Conservation (phyloP, 1,139 yeast genomes). For the Yamadazyma diospyri region DNA sequence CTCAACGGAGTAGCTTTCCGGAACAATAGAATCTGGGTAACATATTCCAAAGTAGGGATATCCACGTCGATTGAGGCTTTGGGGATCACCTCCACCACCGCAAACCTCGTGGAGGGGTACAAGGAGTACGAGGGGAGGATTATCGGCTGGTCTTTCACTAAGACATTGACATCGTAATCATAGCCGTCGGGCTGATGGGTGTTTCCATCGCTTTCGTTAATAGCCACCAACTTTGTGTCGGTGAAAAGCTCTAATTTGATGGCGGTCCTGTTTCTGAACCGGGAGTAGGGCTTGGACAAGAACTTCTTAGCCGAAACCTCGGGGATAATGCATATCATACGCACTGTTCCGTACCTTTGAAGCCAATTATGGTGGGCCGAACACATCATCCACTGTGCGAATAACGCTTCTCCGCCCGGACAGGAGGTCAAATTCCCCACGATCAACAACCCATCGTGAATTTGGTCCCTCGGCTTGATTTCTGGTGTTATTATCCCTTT, state of each 20-base stretch:
- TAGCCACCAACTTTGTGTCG: conserved; percentile 49
- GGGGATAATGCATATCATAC: conserved; percentile 64
- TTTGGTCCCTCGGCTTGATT: conserved; percentile 35
- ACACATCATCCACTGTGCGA: conserved; percentile 77
- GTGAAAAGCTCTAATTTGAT: conserved; percentile 60
- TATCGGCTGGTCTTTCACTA: conserved; percentile 39
- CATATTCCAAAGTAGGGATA: conserved; percentile 61
- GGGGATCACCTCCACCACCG: conserved; percentile 62
- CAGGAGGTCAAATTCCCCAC: conserved; percentile 56
- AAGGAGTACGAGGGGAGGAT: conserved; percentile 22
- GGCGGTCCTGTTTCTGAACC: conserved; percentile 53
- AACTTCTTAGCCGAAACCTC: conserved; percentile 60
- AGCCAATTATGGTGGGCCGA: conserved; percentile 72
- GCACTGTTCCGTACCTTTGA: conserved; percentile 67
- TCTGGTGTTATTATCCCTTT: conserved; percentile 40
- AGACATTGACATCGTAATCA: conserved; percentile 36
- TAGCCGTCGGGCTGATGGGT: conserved; percentile 23
- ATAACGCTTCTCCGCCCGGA: conserved; percentile 57
- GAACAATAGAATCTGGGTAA: conserved; percentile 62
- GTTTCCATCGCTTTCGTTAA: conserved; percentile 26
- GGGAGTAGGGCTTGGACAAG: conserved; percentile 45
- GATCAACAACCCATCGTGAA: conserved; percentile 61
- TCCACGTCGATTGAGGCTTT: conserved; percentile 31
- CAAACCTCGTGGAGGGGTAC: conserved; percentile 26
- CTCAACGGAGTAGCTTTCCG: conserved; percentile 34